These are phyloP conservation scores for Coprinopsis strossmayeri DNA, from an alignment of 768 basidiomycete species.

Conservation along the genomic window DNA sequence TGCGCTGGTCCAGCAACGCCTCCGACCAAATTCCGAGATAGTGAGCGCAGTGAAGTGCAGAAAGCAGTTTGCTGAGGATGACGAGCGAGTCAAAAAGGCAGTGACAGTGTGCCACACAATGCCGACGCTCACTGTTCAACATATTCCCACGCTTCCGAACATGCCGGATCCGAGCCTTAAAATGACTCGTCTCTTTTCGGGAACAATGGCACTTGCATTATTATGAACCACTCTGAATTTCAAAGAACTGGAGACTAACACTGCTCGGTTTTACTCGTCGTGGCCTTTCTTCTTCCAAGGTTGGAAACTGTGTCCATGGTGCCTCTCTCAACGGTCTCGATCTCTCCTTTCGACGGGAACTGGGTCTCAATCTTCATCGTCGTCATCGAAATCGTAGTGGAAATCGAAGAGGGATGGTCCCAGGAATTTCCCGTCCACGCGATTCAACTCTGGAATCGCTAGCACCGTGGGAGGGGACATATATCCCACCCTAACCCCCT, in stretches of 20 bases:
- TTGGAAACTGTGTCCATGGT: no score
- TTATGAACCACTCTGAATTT: no score
- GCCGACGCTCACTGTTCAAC: slow-evolving; percentile 6
- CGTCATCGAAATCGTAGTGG: slow-evolving; percentile 15
- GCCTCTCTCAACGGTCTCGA: no score
- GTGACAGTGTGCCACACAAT: slow-evolving; percentile 6
- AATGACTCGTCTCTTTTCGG: no score
- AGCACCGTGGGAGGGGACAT: slow-evolving; percentile 5
- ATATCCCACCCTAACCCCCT: neutral
- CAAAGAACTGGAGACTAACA: no score
- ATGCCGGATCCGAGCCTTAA: neutral
- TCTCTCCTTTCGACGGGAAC: no score
- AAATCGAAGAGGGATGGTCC: slow-evolving; percentile 25
- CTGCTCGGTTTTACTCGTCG: no score
- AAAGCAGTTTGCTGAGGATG: slow-evolving; percentile 15
- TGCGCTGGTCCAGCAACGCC: slow-evolving; percentile 1
- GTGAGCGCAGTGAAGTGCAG: slow-evolving; percentile 9
- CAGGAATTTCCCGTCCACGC: slow-evolving; percentile 23
- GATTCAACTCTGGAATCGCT: slow-evolving; percentile 18
- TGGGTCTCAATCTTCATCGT: slow-evolving; percentile 11
- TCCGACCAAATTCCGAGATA: neutral
- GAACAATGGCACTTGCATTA: no score
- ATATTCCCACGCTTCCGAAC: slow-evolving; percentile 19
- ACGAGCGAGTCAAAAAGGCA: slow-evolving; percentile 31
- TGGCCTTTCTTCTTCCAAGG: no score